These are phyloP conservation scores for Yamadazyma scolyti DNA, from an alignment of 805 yeast genomes.

Conservation along the genomic window DNA sequence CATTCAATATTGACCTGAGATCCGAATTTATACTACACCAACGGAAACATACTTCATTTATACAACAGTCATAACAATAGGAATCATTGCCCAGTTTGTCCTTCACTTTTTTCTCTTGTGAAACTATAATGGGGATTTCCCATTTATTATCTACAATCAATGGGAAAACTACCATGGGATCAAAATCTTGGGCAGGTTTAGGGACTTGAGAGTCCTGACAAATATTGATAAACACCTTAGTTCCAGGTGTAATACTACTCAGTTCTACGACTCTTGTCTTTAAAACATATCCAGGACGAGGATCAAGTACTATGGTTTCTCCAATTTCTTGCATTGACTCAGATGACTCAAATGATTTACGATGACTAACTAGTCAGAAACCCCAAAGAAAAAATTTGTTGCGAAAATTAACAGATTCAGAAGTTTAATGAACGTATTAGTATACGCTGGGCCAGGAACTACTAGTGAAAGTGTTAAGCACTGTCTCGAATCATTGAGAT, in stretches of 20 bases:
- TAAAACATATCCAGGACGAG: constrained; percentile 70
- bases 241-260: constrained; percentile 19
- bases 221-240: constrained; percentile 76
- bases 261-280: constrained; percentile 51
- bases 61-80: constrained; percentile 74
- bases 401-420: too few species aligned
- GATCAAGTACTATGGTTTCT: constrained; percentile 31
- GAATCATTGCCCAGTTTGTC: constrained; percentile 73
- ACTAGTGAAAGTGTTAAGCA: constrained; percentile 85
- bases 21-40: constrained; percentile 61
- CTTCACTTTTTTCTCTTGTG: constrained; percentile 48
- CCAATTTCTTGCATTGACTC: constrained; percentile 13
- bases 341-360: too few species aligned
- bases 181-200: constrained; percentile 50
- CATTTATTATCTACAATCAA: constrained; percentile 67
- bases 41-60: constrained; percentile 57
- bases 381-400: too few species aligned
- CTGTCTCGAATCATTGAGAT: constrained; percentile 70
- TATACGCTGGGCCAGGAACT: constrained; percentile 64
- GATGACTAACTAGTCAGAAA: too few species aligned
- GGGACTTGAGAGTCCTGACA: constrained; percentile 69
- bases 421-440: constrained; percentile 33
- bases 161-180: constrained; percentile 57
- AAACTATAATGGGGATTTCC: constrained; percentile 80
- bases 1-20: constrained; percentile 62